A percentile compares a stretch with the other conserved stretches of the same genome.
Evolutionary conservation across 352 stramenopile species (phyloP).

Genomic region (Globisporangium spinosum): DNA sequence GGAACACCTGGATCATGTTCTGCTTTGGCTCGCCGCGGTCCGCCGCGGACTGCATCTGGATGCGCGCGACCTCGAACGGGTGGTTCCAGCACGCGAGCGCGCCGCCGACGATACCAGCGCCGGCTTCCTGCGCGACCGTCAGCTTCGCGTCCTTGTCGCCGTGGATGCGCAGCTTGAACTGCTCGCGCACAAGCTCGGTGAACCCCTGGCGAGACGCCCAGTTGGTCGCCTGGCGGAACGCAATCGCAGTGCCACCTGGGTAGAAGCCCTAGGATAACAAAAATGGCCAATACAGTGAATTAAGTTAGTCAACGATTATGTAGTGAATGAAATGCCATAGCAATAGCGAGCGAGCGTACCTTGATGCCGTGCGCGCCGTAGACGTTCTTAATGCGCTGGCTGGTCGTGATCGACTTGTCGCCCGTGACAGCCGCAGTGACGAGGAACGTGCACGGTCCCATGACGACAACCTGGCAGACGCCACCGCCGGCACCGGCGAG

Average conservation of each 20-base stretch:
- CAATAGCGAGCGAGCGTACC: conserved; percentile 6
- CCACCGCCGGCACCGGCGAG: conserved; percentile 78
- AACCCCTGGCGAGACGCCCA: conserved; percentile 90
- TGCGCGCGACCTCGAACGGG: conserved; percentile 89
- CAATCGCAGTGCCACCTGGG: conserved; percentile 86
- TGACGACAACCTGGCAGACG: conserved; percentile 87
- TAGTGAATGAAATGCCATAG: background rate
- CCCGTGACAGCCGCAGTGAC: conserved; percentile 88
- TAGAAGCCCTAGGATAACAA: conserved; percentile 70
- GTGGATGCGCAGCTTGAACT: conserved; percentile 86
- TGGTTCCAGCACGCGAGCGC: conserved; percentile 90
- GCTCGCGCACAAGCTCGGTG: conserved; percentile 83
- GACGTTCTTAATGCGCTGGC: conserved; percentile 78
- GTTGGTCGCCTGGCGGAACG: conserved; percentile 90
- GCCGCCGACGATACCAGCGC: conserved; percentile 82
- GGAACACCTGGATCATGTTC: conserved; percentile 90
- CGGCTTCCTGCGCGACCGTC: conserved; percentile 83
- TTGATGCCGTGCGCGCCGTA: conserved; percentile 84
- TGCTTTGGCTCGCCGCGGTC: conserved; percentile 87
- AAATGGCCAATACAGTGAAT: background rate
- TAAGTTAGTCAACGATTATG: background rate
- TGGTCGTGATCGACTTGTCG: conserved; percentile 86
- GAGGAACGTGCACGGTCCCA: conserved; percentile 90
- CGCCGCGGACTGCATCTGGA: conserved; percentile 90
- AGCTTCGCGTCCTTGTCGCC: conserved; percentile 84